Conservation (phyloP, 495 filamentous ascomycete species). For the Aspergillus haitiensis region DNA sequence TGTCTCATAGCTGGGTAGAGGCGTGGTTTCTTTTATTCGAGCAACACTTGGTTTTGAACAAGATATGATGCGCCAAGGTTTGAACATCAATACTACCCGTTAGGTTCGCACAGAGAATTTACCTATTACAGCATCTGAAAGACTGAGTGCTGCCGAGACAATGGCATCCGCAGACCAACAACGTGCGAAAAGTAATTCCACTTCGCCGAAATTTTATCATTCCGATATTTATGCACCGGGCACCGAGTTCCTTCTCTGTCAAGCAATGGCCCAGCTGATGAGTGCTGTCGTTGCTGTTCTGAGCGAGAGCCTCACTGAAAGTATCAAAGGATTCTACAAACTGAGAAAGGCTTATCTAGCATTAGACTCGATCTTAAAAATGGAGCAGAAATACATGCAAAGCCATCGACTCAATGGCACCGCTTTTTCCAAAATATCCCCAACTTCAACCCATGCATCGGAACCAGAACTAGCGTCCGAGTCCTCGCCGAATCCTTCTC, state of each 20-base stretch:
- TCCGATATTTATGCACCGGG: constrained; percentile 76
- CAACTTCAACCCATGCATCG: constrained; percentile 21
- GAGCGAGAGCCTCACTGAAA: constrained; percentile 91
- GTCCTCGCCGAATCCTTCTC: constrained; percentile 2
- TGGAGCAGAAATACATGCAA: constrained; percentile 59
- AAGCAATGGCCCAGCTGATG: constrained; percentile 85
- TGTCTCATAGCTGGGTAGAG: constrained; percentile 63
- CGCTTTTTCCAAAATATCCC: constrained; percentile 19
- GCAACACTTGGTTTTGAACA: constrained; percentile 92
- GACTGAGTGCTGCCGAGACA: constrained; percentile 75
- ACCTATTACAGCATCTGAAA: constrained; percentile 57
- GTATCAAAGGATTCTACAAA: constrained; percentile 88
- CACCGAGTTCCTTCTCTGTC: constrained; percentile 77
- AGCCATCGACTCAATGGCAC: constrained; percentile 25
- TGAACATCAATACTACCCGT: constrained; percentile 19
- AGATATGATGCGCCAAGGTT: constrained; percentile 84
- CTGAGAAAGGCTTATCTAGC: constrained; percentile 86
- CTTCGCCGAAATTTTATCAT: constrained; percentile 49
- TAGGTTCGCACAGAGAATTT: background rate
- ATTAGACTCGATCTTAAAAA: constrained; percentile 70
- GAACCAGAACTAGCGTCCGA: background rate
- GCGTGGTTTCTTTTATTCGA: constrained; percentile 78
- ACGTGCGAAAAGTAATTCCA: constrained; percentile 57
- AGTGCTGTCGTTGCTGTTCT: constrained; percentile 83
- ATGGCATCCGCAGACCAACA: constrained; percentile 76